phyloP scores from a whole-genome alignment of 2,329 filamentous ascomycete genomes.

The Aspergillus fumigatus region DNA sequence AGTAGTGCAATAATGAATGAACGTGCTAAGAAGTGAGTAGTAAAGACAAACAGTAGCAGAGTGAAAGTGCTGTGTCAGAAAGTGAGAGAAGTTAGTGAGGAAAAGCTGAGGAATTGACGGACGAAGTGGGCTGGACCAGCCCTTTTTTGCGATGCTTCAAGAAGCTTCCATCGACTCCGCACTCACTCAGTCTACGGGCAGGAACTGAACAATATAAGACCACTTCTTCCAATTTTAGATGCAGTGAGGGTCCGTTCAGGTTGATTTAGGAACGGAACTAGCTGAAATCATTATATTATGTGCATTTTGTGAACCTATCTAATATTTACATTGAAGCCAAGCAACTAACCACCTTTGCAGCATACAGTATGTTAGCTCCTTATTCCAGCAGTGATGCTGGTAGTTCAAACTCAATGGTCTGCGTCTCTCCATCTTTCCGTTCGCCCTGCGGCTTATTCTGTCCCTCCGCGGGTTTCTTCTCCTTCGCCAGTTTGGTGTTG shows the following conservation, averaged over 20 bases:
- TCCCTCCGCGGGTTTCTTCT: constrained; percentile 17
- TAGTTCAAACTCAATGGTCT: constrained; percentile 17
- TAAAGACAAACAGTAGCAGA: not conserved
- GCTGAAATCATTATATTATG: not conserved
- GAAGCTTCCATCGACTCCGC: constrained; percentile 36
- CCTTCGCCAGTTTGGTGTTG: constrained; percentile 41
- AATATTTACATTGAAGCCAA: not conserved
- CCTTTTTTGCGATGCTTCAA: constrained; percentile 27
- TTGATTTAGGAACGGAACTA: not conserved
- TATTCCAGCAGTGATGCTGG: constrained; percentile 22
- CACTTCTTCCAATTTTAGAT: not conserved
- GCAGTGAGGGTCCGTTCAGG: not conserved
- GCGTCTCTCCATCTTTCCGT: constrained; percentile 4
- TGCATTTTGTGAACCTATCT: constrained; percentile 4
- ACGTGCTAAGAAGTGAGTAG: constrained; percentile 2
- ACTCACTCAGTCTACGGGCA: not conserved
- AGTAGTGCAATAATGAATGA: constrained; percentile 1
- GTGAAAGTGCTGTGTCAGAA: not conserved
- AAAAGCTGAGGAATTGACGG: constrained; percentile 1
- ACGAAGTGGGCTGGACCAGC: constrained; percentile 8
- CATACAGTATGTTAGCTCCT: not conserved
- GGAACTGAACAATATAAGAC: not conserved
- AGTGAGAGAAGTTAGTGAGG: not conserved
- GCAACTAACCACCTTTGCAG: not conserved
- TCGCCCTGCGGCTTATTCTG: constrained; percentile 3